Evolutionary conservation across 139 green algal species (phyloP), one percentile per base, ranked within the genome.

Genomic region (Pedinophyceae sp.): DNA sequence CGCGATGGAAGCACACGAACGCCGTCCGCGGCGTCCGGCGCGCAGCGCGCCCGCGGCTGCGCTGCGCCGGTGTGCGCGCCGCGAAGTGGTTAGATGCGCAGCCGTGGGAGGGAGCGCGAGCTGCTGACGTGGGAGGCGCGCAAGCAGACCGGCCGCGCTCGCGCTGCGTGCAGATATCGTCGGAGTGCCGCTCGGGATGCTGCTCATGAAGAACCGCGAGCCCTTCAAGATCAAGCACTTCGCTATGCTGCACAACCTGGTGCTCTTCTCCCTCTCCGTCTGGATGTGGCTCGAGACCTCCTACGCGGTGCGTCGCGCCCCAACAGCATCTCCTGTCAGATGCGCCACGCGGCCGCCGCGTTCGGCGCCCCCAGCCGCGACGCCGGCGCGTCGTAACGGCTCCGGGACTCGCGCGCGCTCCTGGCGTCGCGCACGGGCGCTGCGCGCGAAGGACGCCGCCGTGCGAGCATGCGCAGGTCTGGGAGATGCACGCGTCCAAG

Each of bases 151-250:
- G 20, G 39, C 7, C 51, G 4, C 34, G 3, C 30, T 41, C 13
- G 26, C 20, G 17, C 23, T 2, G 20, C 38, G 1, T 3, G 30
- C 66, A 66, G 59, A 73, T 46, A 30, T 73, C 1, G 3, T 63
- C 17, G 56, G 59, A 50, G 61, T 76, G 24, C 48, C 58, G 0
- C 3, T 66, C 10, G 55, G 55, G 2, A 72, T 47, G 15, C 41
- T 22, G 3, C 5, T 68, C 50, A 76, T 76, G 69, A n/a, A n/a
- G 3, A 30, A 66, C 24, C 59, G 69, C 23, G 30, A 66, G 30
- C 55, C 69, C 1, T 26, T 72, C 10, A 60, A 66, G 22, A 20
- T 76, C 20, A 67, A 67, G 51, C 16, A 5, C 19, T 60, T 72
- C 30, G 45, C 60, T 4, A 27, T 57, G 15, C 17, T 70, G 23